Base-by-base conservation (phyloP, 805 yeast species). In the Saturnispora kantuleensis region DNA sequence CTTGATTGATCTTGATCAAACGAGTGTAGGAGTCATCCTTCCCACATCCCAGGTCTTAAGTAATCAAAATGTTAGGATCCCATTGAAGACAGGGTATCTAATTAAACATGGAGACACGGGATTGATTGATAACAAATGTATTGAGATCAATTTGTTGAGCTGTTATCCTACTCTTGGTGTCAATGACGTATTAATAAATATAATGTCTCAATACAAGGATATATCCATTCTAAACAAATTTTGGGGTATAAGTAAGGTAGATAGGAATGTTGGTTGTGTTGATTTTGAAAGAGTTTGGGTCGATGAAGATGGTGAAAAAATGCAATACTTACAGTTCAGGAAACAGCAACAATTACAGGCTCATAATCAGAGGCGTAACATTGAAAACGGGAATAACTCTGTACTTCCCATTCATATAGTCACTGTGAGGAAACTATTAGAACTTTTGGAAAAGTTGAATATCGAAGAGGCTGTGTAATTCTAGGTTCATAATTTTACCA, bases 341-440 rank as follows among this genome's bases (percentile, higher is more conserved):
- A 45, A 44, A 34, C 48, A 47, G 42, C 56, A 50, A 26, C 47
- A 44, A 34, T 41, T 42, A 29, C 50, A 45, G 29, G 33, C 43
- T 15, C 30, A 36, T 21, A 37, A 31, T 26, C 38, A 38, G 18
- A 33, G 26, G 15, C 12, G 13, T 7, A 11, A 12, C 15, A n/a
- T 31, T 3, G 41, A 38, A 4, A 32, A 35, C 36, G 43, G 47
- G 5, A 54, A 52, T 4, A 57, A 35, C 11, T 64, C 74, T 0
- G 61, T 79, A 33, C 66, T 78, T 2, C 94, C 94, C 21, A 81
- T 88, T 81, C 90, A 84, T 58, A 70, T 84, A 18, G 61, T 74
- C 11, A 79, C 87, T 0, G 93, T 84, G 10, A 69, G 74, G 29
- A 81, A 78, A 52, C 67, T 76, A 50, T 60, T 84, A 54, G 76